A percentile compares a stretch with the other conserved stretches of the same genome.
Evolutionary conservation across 1,284 basidiomycete species (phyloP).

Genomic region (Lentinus polychrous): DNA sequence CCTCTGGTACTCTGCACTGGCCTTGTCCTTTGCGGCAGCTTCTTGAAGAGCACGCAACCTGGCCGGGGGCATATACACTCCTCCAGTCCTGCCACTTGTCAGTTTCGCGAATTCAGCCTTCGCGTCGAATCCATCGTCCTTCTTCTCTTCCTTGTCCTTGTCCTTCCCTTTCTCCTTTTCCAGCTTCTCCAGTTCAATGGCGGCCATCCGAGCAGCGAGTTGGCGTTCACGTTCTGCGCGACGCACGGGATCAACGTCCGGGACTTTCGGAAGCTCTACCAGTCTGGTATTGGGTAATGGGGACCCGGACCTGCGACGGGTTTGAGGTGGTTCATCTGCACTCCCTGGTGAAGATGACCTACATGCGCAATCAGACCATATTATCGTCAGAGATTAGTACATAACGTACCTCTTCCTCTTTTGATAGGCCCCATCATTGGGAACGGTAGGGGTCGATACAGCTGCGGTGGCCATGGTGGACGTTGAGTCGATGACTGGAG

Average conservation of each 20-base stretch:
- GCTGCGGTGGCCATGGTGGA: slow-evolving; percentile 42
- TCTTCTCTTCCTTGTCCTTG: slow-evolving; percentile 42
- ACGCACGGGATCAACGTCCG: slow-evolving; percentile 74
- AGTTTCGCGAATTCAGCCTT: slow-evolving; percentile 80
- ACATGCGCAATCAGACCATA: slow-evolving; percentile 6
- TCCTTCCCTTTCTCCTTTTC: slow-evolving; percentile 38
- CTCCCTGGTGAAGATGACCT: slow-evolving; percentile 52
- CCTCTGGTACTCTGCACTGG: slow-evolving; percentile 89
- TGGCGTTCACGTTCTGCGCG: slow-evolving; percentile 73
- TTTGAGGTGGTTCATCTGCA: slow-evolving; percentile 47
- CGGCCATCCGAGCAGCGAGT: slow-evolving; percentile 65
- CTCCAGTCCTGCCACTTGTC: slow-evolving; percentile 76
- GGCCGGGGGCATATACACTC: slow-evolving; percentile 96
- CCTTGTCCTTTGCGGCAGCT: slow-evolving; percentile 80
- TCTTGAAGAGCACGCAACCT: slow-evolving; percentile 88
- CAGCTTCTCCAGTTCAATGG: slow-evolving; percentile 62
- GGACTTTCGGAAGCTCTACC: slow-evolving; percentile 50
- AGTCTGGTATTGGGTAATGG: slow-evolving; percentile 32
- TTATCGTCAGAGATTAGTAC: neutral
- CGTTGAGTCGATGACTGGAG: too few species aligned
- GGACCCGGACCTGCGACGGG: slow-evolving; percentile 58
- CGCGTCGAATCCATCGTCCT: slow-evolving; percentile 47
- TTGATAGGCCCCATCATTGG: slow-evolving; percentile 28
- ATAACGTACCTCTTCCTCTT: slow-evolving; percentile 52
- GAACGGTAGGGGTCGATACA: slow-evolving; percentile 29